These are phyloP conservation scores for Ustilaginoidea virens DNA, from an alignment of 2,329 filamentous ascomycete genomes.

Conservation along the genomic window DNA sequence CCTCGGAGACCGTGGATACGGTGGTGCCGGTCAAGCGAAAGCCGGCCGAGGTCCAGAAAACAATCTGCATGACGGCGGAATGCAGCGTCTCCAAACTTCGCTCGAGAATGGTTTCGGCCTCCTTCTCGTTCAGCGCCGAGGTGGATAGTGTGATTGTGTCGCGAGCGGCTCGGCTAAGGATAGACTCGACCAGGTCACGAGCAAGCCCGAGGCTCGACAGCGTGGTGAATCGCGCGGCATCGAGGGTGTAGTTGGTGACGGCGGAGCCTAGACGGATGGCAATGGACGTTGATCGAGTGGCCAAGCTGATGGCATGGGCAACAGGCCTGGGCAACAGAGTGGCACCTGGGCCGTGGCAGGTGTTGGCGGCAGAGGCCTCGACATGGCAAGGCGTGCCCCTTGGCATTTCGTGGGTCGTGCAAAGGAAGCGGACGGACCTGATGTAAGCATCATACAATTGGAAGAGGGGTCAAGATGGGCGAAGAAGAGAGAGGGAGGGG, in stretches of 20 bases:
- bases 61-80: conserved; percentile 38
- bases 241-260: conserved; percentile 35
- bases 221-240: conserved; percentile 38
- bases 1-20: conserved; percentile 36
- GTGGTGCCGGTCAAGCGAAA: conserved; percentile 43
- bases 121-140: conserved; percentile 30
- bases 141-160: conserved; percentile 29
- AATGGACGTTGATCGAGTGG: conserved; percentile 43
- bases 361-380: conserved; percentile 7
- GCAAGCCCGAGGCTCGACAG: conserved; percentile 42
- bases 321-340: conserved; percentile 43
- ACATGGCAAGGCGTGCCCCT: conserved; percentile 1
- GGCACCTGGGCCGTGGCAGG: conserved; percentile 12
- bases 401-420: conserved; percentile 1
- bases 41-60: conserved; percentile 45
- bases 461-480: too few species aligned
- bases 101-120: conserved; percentile 42
- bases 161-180: conserved; percentile 35
- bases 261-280: conserved; percentile 36
- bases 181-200: conserved; percentile 36
- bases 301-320: conserved; percentile 43
- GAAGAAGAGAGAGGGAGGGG: not conserved
- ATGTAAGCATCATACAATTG: too few species aligned
- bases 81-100: conserved; percentile 40
- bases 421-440: not conserved